Evolutionary conservation across 164 flowering plant genomes (phyloP), one percentile per base, ranked within the genome.

Genomic region (Tetracentron sinense): DNA sequence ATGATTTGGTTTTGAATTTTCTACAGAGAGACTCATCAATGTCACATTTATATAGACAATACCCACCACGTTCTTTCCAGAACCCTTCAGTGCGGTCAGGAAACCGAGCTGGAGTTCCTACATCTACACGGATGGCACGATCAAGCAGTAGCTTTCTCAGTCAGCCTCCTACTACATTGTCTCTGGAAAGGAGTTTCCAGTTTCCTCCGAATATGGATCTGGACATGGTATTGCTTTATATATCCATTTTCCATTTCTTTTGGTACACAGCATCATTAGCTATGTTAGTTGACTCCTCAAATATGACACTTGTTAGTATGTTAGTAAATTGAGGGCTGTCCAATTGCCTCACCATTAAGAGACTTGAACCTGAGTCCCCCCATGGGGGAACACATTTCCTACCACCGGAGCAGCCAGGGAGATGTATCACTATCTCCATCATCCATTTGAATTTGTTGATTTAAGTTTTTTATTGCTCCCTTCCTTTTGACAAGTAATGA

Each of bases 141-240:
- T 62, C 75, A 56, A 75, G 96, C 71, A 70, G 65, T 69, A 76
- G 75, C 53, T 28, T 77, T 60, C 71, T 33, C 7, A 66, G 61
- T 42, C 81, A 54, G 46, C 42, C 80, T 67, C 76, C 74, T 69
- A 56, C 76, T 20, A 47, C 71, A 63, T 62, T 79, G 58, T 52
- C 81, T 31, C 64, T 75, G 49, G 72, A 57, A 27, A 78, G 82
- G 50, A 68, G 58, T 62, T n/a, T 76, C 6, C 66, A 53, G 28
- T 91, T 91, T 75, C 97, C 95, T 44, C 19, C 79, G 20, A 64
- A 72, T 68, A 86, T 91, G 96, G 85, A 81, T 77, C n/a, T 86
- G 51, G 96, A 93, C 51, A 81, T 63, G 92, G 98, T 93, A 89
- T 67, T 33, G 31, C 27, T 47, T 52, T n/a, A n/a, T n/a, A n/a